phyloP scores from a whole-genome alignment of 2,329 filamentous ascomycete genomes.

The Dactylellina haptotyla region DNA sequence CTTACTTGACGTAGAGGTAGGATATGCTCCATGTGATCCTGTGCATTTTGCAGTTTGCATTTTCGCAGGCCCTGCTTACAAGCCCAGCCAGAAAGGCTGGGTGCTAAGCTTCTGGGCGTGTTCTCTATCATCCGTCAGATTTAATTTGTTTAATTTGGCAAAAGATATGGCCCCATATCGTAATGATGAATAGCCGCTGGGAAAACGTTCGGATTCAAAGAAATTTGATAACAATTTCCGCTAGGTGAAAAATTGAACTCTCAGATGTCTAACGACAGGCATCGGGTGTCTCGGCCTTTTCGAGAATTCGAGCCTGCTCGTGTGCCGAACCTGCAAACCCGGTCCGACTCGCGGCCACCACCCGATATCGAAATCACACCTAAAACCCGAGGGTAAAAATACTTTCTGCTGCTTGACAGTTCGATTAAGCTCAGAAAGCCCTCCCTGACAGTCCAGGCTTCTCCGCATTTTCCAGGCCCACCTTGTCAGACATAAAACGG shows the following conservation, averaged over 20 bases:
- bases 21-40: slow-evolving; percentile 45
- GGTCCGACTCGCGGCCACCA: slow-evolving; percentile 27
- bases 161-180: too few relatives aligned
- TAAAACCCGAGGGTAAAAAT: slow-evolving; percentile 17
- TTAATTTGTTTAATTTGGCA: too few relatives aligned
- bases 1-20: slow-evolving; percentile 31
- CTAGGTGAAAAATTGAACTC: neutral
- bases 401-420: slow-evolving; percentile 1
- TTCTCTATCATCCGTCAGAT: too few relatives aligned
- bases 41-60: slow-evolving; percentile 22
- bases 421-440: slow-evolving; percentile 35
- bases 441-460: slow-evolving; percentile 28
- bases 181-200: too few relatives aligned
- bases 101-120: too few relatives aligned
- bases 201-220: slow-evolving; percentile 1
- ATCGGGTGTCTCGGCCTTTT: neutral
- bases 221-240: neutral
- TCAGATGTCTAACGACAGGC: slow-evolving; percentile 3
- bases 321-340: slow-evolving; percentile 9
- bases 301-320: slow-evolving; percentile 3
- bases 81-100: too few relatives aligned
- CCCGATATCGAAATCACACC: slow-evolving; percentile 27
- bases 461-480: slow-evolving; percentile 54
- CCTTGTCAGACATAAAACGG: slow-evolving; percentile 44
- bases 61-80: too few relatives aligned